Percentiles rank a stretch among this genome's conserved stretches.
Evolutionary conservation across 2,329 filamentous ascomycete species (phyloP).

Genomic region (Cadophora gregata): DNA sequence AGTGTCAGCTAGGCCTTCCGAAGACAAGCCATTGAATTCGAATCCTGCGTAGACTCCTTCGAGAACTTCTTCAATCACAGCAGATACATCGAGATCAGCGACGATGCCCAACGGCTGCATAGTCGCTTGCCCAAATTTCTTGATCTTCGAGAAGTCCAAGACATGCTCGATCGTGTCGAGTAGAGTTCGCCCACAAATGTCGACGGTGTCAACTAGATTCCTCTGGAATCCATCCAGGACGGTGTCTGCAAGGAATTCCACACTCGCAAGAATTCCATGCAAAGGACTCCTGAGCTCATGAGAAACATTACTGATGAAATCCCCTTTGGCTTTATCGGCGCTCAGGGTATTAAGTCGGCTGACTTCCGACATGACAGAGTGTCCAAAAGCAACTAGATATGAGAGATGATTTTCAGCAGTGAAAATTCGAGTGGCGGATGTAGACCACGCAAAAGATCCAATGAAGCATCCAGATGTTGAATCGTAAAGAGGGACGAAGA

Average conservation of each 20-base stretch:
- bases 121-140: constrained; percentile 31
- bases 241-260: constrained; percentile 55
- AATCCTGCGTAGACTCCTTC: constrained; percentile 47
- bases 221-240: constrained; percentile 42
- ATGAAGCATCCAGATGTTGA: constrained; percentile 53
- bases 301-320: constrained; percentile 62
- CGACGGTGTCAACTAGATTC: constrained; percentile 44
- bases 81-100: constrained; percentile 43
- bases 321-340: constrained; percentile 56
- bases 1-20: constrained; percentile 37
- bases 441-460: constrained; percentile 55
- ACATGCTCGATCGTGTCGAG: constrained; percentile 47
- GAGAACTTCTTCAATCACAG: constrained; percentile 46
- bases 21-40: constrained; percentile 40
- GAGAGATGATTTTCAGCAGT: constrained; percentile 45
- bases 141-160: constrained; percentile 48
- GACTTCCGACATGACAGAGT: constrained; percentile 59
- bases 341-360: constrained; percentile 56
- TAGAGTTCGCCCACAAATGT: constrained; percentile 45
- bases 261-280: constrained; percentile 59
- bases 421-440: constrained; percentile 46
- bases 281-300: constrained; percentile 62
- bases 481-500: constrained; percentile 56
- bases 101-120: constrained; percentile 35
- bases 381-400: constrained; percentile 50